Base-by-base conservation (phyloP, 2,329 filamentous ascomycete species). In the Cladophialophora exuberans region DNA sequence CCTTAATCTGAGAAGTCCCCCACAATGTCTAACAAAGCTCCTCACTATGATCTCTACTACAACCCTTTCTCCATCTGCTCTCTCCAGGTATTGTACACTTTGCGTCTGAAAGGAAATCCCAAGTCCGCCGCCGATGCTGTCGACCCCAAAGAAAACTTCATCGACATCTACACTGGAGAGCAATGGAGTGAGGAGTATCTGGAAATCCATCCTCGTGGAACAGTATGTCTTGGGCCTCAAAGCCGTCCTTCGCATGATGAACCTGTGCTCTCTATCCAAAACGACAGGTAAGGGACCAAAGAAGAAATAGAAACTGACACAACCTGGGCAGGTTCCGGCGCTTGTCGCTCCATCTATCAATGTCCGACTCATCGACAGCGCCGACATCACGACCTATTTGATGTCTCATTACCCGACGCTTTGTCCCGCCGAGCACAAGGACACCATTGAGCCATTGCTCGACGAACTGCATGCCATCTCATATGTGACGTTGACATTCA, bases 51-150 rank as follows among this genome's bases (percentile, higher is more conserved):
- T 23, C 52, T 56, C 9, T 56, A 56, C 43, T 52, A 56, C 42
- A 52, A 52, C 30, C 45, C 39, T 23, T 52, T 52, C 26, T 56
- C 54, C 13, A 56, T 56, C 50, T 56, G 54, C 26, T 56, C 54
- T 11, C 42, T 56, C 5, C 52, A 52, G 54, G 36, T 44, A 6
- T 26, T 56, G 5, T 52, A 45, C 25, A 56, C 54, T 4, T 10
- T 56, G 7, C 47, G 54, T 3, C 17, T 31, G 9, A 52, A 43
- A 13, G 42, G 54, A 2, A 4, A 44, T 22, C 54, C 54, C 3
- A 39, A 33, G n/a, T 42, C 39, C 6, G 15, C 48, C 17, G 35
- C 36, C 13, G 15, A 33, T 7, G 54, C 47, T 5, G 48, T 52
- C 30, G 49, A 52, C 4, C 39, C 42, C 3, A 28, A 45, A 6